A percentile compares a stretch with the other conserved stretches of the same genome.
Evolutionary conservation across 257 asterid genomes (phyloP).

Genomic region (Solanum clarkiae): DNA sequence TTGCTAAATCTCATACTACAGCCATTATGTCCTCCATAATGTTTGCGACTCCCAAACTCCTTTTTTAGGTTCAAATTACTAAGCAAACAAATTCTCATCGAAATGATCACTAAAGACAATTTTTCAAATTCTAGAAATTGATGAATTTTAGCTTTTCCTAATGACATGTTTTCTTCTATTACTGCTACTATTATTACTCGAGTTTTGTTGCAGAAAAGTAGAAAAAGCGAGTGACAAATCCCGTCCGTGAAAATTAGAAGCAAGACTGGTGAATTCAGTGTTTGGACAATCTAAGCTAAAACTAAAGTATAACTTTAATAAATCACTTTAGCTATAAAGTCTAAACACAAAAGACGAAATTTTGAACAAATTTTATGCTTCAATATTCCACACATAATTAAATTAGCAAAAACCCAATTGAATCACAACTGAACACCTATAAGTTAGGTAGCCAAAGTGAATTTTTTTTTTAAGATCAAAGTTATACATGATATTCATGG

Average conservation of each 20-base stretch:
- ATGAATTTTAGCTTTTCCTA: background rate
- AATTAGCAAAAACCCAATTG: background rate
- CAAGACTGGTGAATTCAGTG: background rate
- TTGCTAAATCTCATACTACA: background rate
- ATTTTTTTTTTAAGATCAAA: background rate
- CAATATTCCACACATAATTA: background rate
- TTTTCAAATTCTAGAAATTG: background rate
- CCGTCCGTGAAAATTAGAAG: background rate
- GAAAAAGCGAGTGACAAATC: background rate
- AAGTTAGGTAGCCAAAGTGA: background rate
- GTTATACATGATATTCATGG: background rate
- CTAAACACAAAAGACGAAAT: background rate
- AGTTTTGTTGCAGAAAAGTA: background rate
- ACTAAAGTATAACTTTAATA: background rate
- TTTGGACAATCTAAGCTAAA: background rate
- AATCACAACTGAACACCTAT: background rate
- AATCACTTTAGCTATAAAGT: background rate
- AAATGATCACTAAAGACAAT: background rate
- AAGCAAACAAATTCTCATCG: background rate
- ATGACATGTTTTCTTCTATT: background rate
- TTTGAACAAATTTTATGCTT: background rate
- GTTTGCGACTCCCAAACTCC: background rate
- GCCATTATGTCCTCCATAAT: background rate
- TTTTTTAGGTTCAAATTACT: background rate
- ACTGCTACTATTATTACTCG: background rate